phyloP scores from a whole-genome alignment of 176 grass and related monocot genomes.

The Aechmea fasciata region DNA sequence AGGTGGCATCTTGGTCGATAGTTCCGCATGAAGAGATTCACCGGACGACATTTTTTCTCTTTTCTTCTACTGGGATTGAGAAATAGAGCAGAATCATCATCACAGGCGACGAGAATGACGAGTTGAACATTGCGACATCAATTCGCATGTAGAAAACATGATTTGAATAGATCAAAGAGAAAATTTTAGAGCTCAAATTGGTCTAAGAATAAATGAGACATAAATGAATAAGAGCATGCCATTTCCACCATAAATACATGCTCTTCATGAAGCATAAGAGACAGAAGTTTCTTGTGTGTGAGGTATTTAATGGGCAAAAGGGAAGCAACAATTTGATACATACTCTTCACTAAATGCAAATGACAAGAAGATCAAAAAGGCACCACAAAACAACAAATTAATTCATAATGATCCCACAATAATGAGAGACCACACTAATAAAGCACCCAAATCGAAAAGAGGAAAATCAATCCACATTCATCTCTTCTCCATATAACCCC shows the following conservation, averaged over 20 bases:
- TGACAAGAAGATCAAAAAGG: slow-evolving; percentile 2
- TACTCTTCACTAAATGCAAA: slow-evolving; percentile 14
- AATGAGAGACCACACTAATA: neutral
- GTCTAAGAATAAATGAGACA: neutral
- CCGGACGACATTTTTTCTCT: slow-evolving; percentile 33
- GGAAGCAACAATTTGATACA: slow-evolving; percentile 1
- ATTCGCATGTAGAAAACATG: neutral
- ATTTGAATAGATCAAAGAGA: neutral
- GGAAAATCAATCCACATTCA: neutral
- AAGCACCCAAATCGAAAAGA: neutral
- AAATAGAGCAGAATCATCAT: slow-evolving; percentile 7
- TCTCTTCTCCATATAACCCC: neutral
- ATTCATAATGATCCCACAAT: slow-evolving; percentile 5
- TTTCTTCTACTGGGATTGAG: slow-evolving; percentile 13
- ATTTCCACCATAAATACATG: neutral
- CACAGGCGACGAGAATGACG: neutral
- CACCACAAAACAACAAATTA: slow-evolving; percentile 1
- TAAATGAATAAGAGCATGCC: neutral
- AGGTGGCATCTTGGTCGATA: slow-evolving; percentile 49
- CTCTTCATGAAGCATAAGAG: neutral
- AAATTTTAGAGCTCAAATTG: neutral
- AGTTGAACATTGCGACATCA: neutral
- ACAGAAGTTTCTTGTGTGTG: slow-evolving; percentile 20
- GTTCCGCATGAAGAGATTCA: slow-evolving; percentile 30
- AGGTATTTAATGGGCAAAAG: slow-evolving; percentile 12